Conservation (phyloP, 2,329 filamentous ascomycete genomes). For the Tolypocladium paradoxum region DNA sequence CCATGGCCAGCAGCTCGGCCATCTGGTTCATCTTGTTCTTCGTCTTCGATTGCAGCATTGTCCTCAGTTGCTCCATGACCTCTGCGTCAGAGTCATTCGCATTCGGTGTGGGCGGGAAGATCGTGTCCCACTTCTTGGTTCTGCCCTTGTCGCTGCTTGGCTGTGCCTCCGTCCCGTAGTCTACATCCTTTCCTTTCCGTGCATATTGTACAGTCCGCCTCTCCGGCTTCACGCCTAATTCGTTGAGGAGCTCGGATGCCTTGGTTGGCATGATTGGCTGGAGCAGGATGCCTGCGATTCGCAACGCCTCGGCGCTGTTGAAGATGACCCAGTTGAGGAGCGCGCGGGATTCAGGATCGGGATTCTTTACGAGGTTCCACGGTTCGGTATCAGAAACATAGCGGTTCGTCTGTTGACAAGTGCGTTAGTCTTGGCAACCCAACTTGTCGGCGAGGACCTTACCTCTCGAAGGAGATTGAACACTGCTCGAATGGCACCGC, state of each 20-base stretch:
- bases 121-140: constrained; percentile 25
- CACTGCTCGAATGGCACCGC: constrained; percentile 53
- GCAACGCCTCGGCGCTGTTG: constrained; percentile 61
- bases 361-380: constrained; percentile 48
- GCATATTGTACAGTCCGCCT: constrained; percentile 56
- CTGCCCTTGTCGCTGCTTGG: constrained; percentile 15
- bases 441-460: constrained; percentile 5
- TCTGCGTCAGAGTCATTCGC: constrained; percentile 14
- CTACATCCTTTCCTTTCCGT: constrained; percentile 48
- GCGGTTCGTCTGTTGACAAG: constrained; percentile 23
- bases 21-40: constrained; percentile 17
- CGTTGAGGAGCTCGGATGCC: constrained; percentile 59
- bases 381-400: constrained; percentile 51
- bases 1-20: constrained; percentile 15
- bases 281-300: constrained; percentile 71
- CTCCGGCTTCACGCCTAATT: constrained; percentile 57
- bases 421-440: constrained; percentile 5
- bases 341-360: constrained; percentile 19
- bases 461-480: constrained; percentile 53
- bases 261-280: constrained; percentile 88
- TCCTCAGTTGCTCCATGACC: constrained; percentile 7
- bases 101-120: constrained; percentile 39
- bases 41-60: constrained; percentile 8
- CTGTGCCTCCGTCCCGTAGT: constrained; percentile 48
- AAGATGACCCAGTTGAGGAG: constrained; percentile 54